These are phyloP conservation scores for Ephemerocybe angulata DNA, from an alignment of 768 basidiomycete genomes.

Conservation along the genomic window DNA sequence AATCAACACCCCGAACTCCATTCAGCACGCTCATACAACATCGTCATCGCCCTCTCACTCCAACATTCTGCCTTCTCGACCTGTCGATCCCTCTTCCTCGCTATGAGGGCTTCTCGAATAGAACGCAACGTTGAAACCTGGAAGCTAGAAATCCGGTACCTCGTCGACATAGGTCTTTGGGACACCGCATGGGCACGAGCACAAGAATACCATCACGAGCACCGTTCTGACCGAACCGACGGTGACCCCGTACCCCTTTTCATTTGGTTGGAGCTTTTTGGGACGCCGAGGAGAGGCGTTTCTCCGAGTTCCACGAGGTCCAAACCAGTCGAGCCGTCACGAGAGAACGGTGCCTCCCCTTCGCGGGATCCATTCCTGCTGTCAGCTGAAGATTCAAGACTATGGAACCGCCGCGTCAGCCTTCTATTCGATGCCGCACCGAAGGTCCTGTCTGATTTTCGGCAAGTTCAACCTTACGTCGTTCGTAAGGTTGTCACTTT, in stretches of 20 bases:
- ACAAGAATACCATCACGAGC: neutral
- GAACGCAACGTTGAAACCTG: constrained; percentile 8
- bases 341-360: neutral
- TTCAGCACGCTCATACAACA: constrained; percentile 14
- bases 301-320: constrained; percentile 7
- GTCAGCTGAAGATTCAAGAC: neutral
- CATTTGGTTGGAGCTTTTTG: constrained; percentile 64
- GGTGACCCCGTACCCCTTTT: constrained; percentile 34
- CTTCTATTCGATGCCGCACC: constrained; percentile 7
- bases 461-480: neutral
- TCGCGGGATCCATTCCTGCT: neutral
- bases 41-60: constrained; percentile 12
- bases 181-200: constrained; percentile 12
- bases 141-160: constrained; percentile 11
- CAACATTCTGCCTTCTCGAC: constrained; percentile 13
- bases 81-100: constrained; percentile 9
- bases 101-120: constrained; percentile 9
- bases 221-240: neutral
- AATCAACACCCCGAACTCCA: constrained; percentile 12
- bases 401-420: constrained; percentile 6
- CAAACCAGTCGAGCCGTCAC: neutral
- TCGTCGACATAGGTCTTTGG: constrained; percentile 16
- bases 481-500: neutral
- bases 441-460: neutral
- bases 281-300: constrained; percentile 20